Conservation (phyloP, 768 basidiomycete species). For the Coprinopsis cinerea region DNA sequence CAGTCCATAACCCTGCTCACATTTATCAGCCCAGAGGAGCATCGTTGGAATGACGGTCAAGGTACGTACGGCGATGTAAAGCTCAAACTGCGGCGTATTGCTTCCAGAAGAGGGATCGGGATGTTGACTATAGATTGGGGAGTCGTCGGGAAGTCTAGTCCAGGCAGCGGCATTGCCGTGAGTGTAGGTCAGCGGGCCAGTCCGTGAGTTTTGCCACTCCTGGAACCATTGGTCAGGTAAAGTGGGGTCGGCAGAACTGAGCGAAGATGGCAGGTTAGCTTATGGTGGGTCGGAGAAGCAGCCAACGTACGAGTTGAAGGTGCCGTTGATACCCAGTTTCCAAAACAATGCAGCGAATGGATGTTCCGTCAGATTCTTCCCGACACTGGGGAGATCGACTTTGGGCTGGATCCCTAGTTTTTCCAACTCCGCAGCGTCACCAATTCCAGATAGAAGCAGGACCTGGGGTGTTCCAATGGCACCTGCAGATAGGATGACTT, state of each 20-base stretch:
- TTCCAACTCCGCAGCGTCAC: conserved; percentile 1
- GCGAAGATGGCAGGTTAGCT: too few relatives aligned
- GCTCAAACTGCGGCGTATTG: conserved; percentile 11
- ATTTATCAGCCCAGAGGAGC: neutral
- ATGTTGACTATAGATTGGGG: conserved; percentile 3
- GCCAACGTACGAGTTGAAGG: neutral
- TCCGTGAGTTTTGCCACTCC: conserved; percentile 11
- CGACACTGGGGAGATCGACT: conserved; percentile 9
- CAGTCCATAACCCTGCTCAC: neutral
- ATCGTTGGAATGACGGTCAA: neutral
- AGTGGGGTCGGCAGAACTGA: neutral
- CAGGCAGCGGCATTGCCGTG: conserved; percentile 2
- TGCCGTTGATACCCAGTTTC: conserved; percentile 3
- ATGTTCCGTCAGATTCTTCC: conserved; percentile 10
- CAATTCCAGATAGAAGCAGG: conserved; percentile 6
- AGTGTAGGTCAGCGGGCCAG: conserved; percentile 8
- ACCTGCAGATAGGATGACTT: conserved; percentile 5
- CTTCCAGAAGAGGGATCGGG: conserved; percentile 10
- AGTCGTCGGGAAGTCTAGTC: conserved; percentile 10
- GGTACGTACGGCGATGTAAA: conserved; percentile 3
- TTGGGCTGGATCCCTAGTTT: neutral
- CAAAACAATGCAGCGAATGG: neutral
- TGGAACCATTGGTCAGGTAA: conserved; percentile 5
- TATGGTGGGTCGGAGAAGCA: too few relatives aligned
- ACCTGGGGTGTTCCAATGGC: conserved; percentile 3